Base-by-base conservation (phyloP, 2,329 filamentous ascomycete species). In the Helminthosporium solani region DNA sequence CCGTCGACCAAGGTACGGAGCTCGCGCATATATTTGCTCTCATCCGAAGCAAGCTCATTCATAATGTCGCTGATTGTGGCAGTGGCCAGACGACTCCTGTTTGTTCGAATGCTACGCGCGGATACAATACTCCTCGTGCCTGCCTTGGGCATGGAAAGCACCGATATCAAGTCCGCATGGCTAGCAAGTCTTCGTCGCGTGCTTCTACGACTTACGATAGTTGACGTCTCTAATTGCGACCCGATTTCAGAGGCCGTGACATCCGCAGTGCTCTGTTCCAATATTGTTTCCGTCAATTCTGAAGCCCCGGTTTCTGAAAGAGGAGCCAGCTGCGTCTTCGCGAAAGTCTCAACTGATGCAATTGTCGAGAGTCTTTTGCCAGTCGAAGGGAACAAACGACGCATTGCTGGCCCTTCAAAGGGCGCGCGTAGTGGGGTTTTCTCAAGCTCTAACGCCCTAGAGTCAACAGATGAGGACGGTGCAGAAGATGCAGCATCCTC, bases 1-100 rank as follows among this genome's bases (percentile, higher is more conserved):
- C 94, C 94, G 59, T 96, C 91, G 7, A 97, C 91, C 25, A 99
- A 73, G 0, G 94, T 96, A 64, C 90, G 90, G 25, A 99, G 78
- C 70, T 99, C 94, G 44, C 91, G 82, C 71, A 87, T 86, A 64
- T 97, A 99, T 56, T 94, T 87, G 35, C 81, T 75, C 70, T 99
- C 94, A 58, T 97, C 94, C 4, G 86, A 81, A 9, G 82, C 77
- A 52, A 99, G 84, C 63, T 96, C 90, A 42, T 80, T 78, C 67
- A 97, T 79, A 16, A 97, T 75, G 53, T 92, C 90, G 18, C 82
- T 77, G 9, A 90, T 77, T 1, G 86, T 91, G 33, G 87, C 83
- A 45, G 80, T 83, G 23, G 82, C 80, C 9, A 85, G 75, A 28
- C 80, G 79, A 61, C 82, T 87, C 48, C 85, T 83, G 57, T 84